Evolutionary conservation across 257 asterid genomes (phyloP).

Genomic region (Ilex asprella): DNA sequence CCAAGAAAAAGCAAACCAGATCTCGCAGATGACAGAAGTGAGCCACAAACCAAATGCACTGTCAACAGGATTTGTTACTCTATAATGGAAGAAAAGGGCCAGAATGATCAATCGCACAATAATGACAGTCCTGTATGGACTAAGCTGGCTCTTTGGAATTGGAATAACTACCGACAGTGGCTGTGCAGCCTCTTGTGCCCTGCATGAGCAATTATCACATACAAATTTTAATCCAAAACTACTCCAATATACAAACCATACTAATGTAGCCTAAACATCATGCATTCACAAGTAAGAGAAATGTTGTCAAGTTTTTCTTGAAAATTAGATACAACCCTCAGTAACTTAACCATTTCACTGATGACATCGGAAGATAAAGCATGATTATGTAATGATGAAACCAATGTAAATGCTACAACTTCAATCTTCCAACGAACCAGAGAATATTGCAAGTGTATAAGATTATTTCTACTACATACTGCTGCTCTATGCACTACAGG

Average conservation of each 20-base stretch:
- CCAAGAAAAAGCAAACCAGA: conserved; percentile 98
- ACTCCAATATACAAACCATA: background rate
- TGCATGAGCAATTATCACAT: conserved; percentile 26
- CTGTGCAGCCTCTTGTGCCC: conserved; percentile 62
- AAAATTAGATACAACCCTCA: too few species aligned
- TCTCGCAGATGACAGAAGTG: conserved; percentile 90
- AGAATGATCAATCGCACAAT: conserved; percentile 69
- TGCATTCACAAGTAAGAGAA: too few species aligned
- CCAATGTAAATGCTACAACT: too few species aligned
- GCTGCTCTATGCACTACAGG: too few species aligned
- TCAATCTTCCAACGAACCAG: too few species aligned
- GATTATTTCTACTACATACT: too few species aligned
- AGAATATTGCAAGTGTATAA: too few species aligned
- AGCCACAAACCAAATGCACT: conserved; percentile 89
- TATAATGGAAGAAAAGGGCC: conserved; percentile 74
- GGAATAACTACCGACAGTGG: conserved; percentile 74
- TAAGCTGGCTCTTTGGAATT: conserved; percentile 62
- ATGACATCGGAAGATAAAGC: too few species aligned
- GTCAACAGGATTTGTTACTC: conserved; percentile 90
- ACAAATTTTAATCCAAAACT: background rate
- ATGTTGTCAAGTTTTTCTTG: too few species aligned
- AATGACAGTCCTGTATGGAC: conserved; percentile 69
- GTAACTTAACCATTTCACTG: too few species aligned
- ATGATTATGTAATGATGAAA: too few species aligned
- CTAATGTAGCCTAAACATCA: background rate